These are phyloP conservation scores for Fusarium begoniae DNA, from an alignment of 2,329 filamentous ascomycete genomes.

Conservation along the genomic window DNA sequence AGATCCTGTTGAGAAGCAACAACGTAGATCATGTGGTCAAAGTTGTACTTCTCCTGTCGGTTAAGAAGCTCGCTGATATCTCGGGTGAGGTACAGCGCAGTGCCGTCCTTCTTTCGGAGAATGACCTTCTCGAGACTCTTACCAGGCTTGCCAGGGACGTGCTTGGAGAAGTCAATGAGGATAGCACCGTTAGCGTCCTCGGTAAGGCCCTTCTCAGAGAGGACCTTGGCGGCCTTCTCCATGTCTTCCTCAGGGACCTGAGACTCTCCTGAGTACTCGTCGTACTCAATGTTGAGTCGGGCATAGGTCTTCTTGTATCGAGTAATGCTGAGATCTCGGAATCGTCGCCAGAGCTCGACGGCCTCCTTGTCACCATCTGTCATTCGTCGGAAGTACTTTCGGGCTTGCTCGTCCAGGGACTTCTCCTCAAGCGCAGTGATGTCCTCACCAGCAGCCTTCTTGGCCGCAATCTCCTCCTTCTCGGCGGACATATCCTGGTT, in stretches of 20 bases:
- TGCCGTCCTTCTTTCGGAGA: conserved; percentile 77
- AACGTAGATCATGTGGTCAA: conserved; percentile 85
- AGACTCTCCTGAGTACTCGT: conserved; percentile 77
- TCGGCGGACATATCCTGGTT: conserved; percentile 73
- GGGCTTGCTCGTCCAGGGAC: conserved; percentile 77
- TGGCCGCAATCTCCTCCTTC: conserved; percentile 70
- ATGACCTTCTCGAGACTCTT: conserved; percentile 77
- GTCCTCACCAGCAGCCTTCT: conserved; percentile 63
- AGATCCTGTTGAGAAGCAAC: conserved; percentile 77
- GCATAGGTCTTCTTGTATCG: conserved; percentile 75
- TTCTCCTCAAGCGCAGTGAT: conserved; percentile 59
- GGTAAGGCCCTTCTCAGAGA: conserved; percentile 71
- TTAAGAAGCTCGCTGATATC: conserved; percentile 79
- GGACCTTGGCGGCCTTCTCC: conserved; percentile 67
- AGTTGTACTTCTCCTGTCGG: conserved; percentile 69
- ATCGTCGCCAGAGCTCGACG: conserved; percentile 70
- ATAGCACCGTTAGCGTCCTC: conserved; percentile 77
- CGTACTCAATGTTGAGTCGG: conserved; percentile 75
- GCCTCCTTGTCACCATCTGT: conserved; percentile 71
- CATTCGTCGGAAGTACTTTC: conserved; percentile 76
- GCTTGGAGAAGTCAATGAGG: conserved; percentile 76
- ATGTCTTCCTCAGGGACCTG: conserved; percentile 75
- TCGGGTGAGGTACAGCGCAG: conserved; percentile 79
- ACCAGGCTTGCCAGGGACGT: conserved; percentile 71
- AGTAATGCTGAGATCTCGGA: conserved; percentile 73